Evolutionary conservation across 2,329 filamentous ascomycete genomes (phyloP).

Genomic region (Xenoacremonium recifei): DNA sequence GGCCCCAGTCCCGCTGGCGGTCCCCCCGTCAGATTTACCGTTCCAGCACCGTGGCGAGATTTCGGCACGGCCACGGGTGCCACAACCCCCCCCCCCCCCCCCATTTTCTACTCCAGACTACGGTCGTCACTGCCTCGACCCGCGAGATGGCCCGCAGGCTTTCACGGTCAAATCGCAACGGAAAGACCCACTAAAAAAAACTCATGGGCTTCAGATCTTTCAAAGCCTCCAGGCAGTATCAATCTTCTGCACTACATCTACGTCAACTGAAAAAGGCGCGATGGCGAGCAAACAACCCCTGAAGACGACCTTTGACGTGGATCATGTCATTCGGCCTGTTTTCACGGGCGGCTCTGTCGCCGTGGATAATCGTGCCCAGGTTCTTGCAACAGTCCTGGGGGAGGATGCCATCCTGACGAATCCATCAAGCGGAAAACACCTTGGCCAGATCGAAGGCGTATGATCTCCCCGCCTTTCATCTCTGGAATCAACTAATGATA

Average conservation of each 20-base stretch:
- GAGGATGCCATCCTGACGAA: slow-evolving; percentile 90
- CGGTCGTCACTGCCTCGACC: background rate
- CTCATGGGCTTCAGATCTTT: slow-evolving; percentile 13
- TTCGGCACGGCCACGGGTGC: no score
- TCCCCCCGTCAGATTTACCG: no score
- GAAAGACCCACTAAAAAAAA: slow-evolving; percentile 17
- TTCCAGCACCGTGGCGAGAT: no score
- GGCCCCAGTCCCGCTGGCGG: no score
- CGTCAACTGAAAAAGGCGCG: slow-evolving; percentile 13
- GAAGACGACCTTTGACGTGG: slow-evolving; percentile 88
- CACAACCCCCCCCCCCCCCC: no score
- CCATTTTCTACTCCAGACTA: slow-evolving; percentile 6
- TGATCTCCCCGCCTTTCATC: slow-evolving; percentile 12
- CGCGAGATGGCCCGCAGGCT: background rate
- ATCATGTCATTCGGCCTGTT: slow-evolving; percentile 83
- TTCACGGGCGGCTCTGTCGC: slow-evolving; percentile 89
- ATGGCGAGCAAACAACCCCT: slow-evolving; percentile 62
- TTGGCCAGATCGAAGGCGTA: slow-evolving; percentile 86
- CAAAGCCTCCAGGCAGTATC: slow-evolving; percentile 14
- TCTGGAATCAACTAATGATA: slow-evolving; percentile 1
- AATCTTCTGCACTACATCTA: slow-evolving; percentile 18
- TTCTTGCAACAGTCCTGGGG: slow-evolving; percentile 85
- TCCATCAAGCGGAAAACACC: slow-evolving; percentile 75
- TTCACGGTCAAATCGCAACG: background rate
- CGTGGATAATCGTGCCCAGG: slow-evolving; percentile 74